Evolutionary conservation across 768 basidiomycete genomes (phyloP).

Genomic region (Mycena vulgaris): DNA sequence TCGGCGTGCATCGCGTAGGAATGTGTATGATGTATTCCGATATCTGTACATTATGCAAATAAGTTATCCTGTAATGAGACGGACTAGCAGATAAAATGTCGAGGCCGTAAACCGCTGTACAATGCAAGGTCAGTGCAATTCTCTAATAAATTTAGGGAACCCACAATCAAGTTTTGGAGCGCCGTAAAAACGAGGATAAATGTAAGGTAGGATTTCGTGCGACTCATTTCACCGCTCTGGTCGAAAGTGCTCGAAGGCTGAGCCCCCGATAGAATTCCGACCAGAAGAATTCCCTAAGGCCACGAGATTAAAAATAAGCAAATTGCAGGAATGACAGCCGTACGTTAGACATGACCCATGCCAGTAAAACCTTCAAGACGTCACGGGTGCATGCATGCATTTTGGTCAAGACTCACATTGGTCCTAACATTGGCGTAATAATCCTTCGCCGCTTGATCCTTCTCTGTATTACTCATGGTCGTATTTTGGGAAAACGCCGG

Average conservation of each 20-base stretch:
- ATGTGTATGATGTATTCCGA: conserved; percentile 23
- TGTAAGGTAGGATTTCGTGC: conserved; percentile 82
- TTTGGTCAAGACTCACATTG: conserved; percentile 63
- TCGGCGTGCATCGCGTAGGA: not conserved
- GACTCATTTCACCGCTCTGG: conserved; percentile 59
- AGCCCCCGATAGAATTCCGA: conserved; percentile 75
- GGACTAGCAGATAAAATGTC: conserved; percentile 36
- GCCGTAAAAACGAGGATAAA: conserved; percentile 89
- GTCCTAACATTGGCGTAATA: conserved; percentile 93
- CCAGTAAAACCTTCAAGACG: conserved; percentile 70
- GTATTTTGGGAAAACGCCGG: conserved; percentile 50
- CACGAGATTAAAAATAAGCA: not conserved
- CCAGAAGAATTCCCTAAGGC: conserved; percentile 45
- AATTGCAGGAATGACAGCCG: conserved; percentile 36
- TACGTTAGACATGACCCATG: conserved; percentile 91
- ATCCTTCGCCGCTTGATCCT: conserved; percentile 82
- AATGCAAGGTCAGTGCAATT: conserved; percentile 8
- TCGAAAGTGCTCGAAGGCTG: conserved; percentile 74
- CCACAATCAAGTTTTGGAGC: conserved; percentile 76
- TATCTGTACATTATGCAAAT: conserved; percentile 29
- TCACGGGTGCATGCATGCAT: not conserved
- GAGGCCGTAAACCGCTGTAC: conserved; percentile 35
- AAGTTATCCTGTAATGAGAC: conserved; percentile 24
- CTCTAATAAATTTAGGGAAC: conserved; percentile 24
- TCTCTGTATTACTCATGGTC: conserved; percentile 67